Percentiles rank a stretch among this genome's conserved stretches.
phyloP scores from a whole-genome alignment of 225 moss, liverwort and hornwort genomes.

The Thuidium tamariscinum region DNA sequence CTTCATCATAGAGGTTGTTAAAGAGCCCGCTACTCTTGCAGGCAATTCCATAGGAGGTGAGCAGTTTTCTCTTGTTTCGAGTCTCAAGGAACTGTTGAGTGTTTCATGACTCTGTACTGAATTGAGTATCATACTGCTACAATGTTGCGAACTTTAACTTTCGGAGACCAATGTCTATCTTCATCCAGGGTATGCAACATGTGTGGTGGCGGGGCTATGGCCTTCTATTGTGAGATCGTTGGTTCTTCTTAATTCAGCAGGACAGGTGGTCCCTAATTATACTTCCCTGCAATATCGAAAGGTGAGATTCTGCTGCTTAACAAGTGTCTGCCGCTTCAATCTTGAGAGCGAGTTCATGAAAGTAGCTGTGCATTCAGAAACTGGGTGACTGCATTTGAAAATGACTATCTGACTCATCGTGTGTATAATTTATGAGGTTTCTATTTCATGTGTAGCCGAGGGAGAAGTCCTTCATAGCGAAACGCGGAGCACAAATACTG shows the following conservation, averaged over 20 bases:
- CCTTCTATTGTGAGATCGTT: conserved; percentile 68
- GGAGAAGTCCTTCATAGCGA: conserved; percentile 67
- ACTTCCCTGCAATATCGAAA: conserved; percentile 62
- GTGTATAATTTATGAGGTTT: neutral
- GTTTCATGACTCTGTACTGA: neutral
- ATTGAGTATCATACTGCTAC: neutral
- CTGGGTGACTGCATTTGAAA: neutral
- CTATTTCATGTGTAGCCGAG: conserved; percentile 53
- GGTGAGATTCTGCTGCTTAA: conserved; percentile 23
- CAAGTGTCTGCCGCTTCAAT: neutral
- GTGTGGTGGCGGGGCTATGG: conserved; percentile 95
- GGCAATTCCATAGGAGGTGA: conserved; percentile 96
- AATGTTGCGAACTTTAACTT: neutral
- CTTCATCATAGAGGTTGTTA: conserved; percentile 85
- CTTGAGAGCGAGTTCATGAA: neutral
- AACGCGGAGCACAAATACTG: conserved; percentile 57
- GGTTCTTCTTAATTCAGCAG: conserved; percentile 90
- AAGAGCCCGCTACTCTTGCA: conserved; percentile 72
- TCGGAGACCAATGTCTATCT: neutral
- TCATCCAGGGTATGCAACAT: conserved; percentile 65
- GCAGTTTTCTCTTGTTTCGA: neutral
- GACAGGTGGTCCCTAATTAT: conserved; percentile 72
- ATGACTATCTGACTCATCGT: neutral
- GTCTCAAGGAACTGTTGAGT: neutral
- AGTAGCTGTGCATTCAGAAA: neutral